Evolutionary conservation across 2,329 filamentous ascomycete species (phyloP).

Genomic region (Escovopsis sp.): DNA sequence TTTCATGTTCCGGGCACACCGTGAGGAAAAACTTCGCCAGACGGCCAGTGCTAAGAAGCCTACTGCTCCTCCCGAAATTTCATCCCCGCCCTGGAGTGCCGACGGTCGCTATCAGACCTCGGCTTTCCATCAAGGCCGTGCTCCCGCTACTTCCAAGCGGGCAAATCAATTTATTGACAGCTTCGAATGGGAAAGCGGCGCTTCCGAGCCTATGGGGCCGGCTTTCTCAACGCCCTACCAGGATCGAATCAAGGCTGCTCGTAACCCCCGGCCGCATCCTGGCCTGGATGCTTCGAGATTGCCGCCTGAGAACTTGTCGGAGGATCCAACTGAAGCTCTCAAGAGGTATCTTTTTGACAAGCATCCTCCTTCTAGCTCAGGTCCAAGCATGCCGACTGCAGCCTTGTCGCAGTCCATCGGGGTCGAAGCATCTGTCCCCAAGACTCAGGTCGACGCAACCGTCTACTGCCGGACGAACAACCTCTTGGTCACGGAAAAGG

Average conservation of each 20-base stretch:
- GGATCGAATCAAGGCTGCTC: constrained; percentile 44
- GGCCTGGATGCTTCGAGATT: constrained; percentile 6
- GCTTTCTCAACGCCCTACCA: constrained; percentile 54
- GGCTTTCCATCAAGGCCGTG: constrained; percentile 13
- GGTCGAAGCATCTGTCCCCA: background rate
- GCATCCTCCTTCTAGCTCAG: constrained; percentile 11
- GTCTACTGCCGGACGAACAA: constrained; percentile 14
- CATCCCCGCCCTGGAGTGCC: constrained; percentile 31
- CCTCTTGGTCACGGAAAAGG: constrained; percentile 36
- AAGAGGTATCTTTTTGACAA: constrained; percentile 42
- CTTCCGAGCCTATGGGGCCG: constrained; percentile 41
- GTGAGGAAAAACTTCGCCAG: constrained; percentile 52
- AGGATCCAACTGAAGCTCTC: constrained; percentile 32
- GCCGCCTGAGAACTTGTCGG: constrained; percentile 6
- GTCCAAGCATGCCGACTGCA: background rate
- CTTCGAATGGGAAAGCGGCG: constrained; percentile 48
- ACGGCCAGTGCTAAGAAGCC: constrained; percentile 33
- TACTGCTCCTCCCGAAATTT: constrained; percentile 29
- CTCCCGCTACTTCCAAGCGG: constrained; percentile 11
- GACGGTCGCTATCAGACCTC: constrained; percentile 12
- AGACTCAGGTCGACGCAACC: constrained; percentile 2
- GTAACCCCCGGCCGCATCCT: constrained; percentile 14
- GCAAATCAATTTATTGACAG: constrained; percentile 13
- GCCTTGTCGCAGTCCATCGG: too few relatives aligned
- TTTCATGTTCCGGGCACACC: constrained; percentile 77